phyloP scores from a whole-genome alignment of 192 early-diverging fungal genomes.

The Coemansia sp. region DNA sequence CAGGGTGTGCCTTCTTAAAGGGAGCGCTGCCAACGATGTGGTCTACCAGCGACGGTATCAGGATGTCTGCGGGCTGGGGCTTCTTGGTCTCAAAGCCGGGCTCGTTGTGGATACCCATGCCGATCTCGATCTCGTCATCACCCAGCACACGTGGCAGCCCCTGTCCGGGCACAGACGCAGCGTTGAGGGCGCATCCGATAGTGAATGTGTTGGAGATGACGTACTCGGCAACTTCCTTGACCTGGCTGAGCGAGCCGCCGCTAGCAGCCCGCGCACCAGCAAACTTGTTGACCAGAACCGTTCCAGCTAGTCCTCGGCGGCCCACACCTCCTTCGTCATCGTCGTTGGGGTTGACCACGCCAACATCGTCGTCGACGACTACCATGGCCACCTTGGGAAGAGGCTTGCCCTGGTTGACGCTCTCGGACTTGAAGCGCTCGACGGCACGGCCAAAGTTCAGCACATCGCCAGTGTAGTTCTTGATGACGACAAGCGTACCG shows the following conservation, averaged over 20 bases:
- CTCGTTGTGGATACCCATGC: slow-evolving; percentile 89
- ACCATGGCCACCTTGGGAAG: slow-evolving; percentile 65
- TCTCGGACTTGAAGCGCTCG: slow-evolving; percentile 73
- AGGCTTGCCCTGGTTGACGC: slow-evolving; percentile 55
- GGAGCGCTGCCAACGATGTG: slow-evolving; percentile 57
- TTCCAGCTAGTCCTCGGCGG: slow-evolving; percentile 77
- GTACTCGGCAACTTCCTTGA: slow-evolving; percentile 60
- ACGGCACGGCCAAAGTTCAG: slow-evolving; percentile 82
- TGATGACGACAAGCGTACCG: slow-evolving; percentile 78
- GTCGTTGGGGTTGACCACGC: slow-evolving; percentile 65
- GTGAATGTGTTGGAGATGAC: slow-evolving; percentile 70
- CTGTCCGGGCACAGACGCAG: slow-evolving; percentile 72
- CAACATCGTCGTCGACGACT: slow-evolving; percentile 85
- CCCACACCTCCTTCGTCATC: slow-evolving; percentile 69
- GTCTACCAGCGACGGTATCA: slow-evolving; percentile 61
- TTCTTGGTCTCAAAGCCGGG: slow-evolving; percentile 65
- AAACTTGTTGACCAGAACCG: slow-evolving; percentile 77
- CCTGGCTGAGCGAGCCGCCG: slow-evolving; percentile 62
- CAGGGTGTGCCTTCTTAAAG: slow-evolving; percentile 29
- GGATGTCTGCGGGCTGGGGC: slow-evolving; percentile 52
- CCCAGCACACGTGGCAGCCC: slow-evolving; percentile 58
- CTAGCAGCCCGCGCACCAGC: slow-evolving; percentile 70
- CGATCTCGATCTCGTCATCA: slow-evolving; percentile 65
- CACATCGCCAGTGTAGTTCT: slow-evolving; percentile 86
- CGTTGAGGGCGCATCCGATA: slow-evolving; percentile 75